Base-by-base conservation (phyloP, 257 asterid genomes). In the Lavandula angustifolia region DNA sequence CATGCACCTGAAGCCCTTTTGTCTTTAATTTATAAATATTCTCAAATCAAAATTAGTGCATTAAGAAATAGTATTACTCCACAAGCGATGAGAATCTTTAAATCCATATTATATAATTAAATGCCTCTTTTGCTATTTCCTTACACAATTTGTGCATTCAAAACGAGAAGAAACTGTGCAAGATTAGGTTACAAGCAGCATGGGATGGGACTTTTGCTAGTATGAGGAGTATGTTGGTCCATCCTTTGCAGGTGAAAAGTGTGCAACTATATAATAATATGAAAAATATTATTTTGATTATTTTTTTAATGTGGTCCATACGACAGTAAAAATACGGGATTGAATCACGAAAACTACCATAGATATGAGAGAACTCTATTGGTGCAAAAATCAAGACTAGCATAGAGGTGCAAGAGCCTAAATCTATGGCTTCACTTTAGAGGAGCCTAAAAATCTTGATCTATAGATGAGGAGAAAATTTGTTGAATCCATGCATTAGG, bases 41-140 rank as follows among this genome's bases (percentile, higher is more conserved):
- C 37, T 33, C 37, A 4, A 33, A 33, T 3, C 37, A 33, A 33
- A 33, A 6, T 33, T 3, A 33, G 6, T 33, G 6, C 47, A 9
- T 9, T n/a, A n/a, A 9, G 9, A 16, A 16, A 16, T 31, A 27
- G 7, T 65, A 32, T 16, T 42, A 55, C 31, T 67, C 53, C 73
- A 58, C 60, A 49, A 38, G 52, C 60, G 32, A 40, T 13, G 9
- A 31, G 16, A 11, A 5, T 14, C 33, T 62, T 46, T n/a, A 47
- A 46, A 32, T 47, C 8, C 3, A 27, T 22, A 13, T 4, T 62
- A 12, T 42, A 40, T 17, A 5, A 8, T 8, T 33, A 3, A 8
- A 11, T 52, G 44, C 14, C 1, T 4, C 34, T 16, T 10, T 60
- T 7, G 14, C 11, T 50, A 1, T 12, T 42, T 42, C 52, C 29